Evolutionary conservation across 495 filamentous ascomycete genomes (phyloP), one percentile per base, ranked within the genome.

Genomic region (Penicillium chermesinum): DNA sequence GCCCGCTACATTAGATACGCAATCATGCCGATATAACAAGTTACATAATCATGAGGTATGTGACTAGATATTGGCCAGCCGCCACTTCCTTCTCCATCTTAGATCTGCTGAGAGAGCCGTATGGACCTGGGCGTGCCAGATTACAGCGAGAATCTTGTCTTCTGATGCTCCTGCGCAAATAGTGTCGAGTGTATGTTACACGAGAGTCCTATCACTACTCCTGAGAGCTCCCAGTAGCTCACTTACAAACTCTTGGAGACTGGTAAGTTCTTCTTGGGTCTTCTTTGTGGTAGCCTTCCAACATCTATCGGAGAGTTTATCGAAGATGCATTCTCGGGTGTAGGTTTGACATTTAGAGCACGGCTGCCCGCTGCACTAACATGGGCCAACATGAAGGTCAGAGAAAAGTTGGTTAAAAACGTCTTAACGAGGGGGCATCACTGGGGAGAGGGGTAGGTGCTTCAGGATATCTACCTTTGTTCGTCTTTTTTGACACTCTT

Each of bases 401-500:
- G 53, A 51, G 9, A 38, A 1, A 36, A 4, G 20, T 15, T 38
- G 15, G 48, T 43, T 43, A 18, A 17, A 32, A 25, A 33, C 32
- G 13, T 7, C 25, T n/a, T n/a, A 16, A 30, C 20, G 12, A 33
- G 39, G 2, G 21, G 30, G 20, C 30, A 45, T 25, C 25, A 30
- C 25, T 30, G 25, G 25, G 25, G 10, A 30, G 25, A 10, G 25
- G 25, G 4, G 4, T 30, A 30, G 18, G 38, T 33, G 39, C 10
- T 36, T 36, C 20, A 32, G 17, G 18, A 38, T 1, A 16, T 66
- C 4, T 30, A 74, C 71, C 66, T 66, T 71, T 32, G 67, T 72
- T 20, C 71, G 64, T 35, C 66, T 56, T 40, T 52, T 61, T 52
- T 72, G 65, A 52, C 71, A 74, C 50, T 74, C 67, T 21, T 46